Evolutionary conservation across 1,284 basidiomycete species (phyloP), one percentile per base, ranked within the genome.

Genomic region (Fistulinella cinereoalba): DNA sequence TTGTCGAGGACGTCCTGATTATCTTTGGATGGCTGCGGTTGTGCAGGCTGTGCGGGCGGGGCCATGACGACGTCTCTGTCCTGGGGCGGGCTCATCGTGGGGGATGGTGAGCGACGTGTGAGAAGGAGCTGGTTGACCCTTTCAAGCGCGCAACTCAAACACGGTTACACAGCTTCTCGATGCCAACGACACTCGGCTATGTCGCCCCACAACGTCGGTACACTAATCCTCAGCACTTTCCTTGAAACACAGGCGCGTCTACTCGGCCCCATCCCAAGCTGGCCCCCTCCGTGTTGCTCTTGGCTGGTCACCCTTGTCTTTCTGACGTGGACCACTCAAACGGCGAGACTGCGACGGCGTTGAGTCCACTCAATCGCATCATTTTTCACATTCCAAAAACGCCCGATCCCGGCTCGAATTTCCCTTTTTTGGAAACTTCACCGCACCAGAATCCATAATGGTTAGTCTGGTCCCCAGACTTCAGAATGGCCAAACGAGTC

Each of bases 1-100:
- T 82, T 84, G 66, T 83, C 81, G 36, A 60, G 57, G 45, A 75
- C 62, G 41, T 80, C 80, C 3, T 68, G 67, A 43, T 54, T 58
- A 49, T 75, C 71, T 51, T 72, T 73, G 18, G 59, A 37, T 42
- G 64, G 65, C 38, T 65, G 64, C 19, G 52, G 56, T 59, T 32
- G 58, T 64, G 9, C 54, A 33, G 44, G 60, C 38, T 49, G 37
- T 56, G 49, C 28, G 57, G 58, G 56, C 56, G 68, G 70, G 39
- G 73, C 72, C 75, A 81, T 79, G 52, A 71, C 58, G 57, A 73
- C 62, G 57, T 81, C 79, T 58, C 61, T 62, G 44, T 62, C 56
- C 44, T 56, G 52, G 0, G 49, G 52, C 15, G 53, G 56, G 43
- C 55, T 53, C 61, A 63, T 65, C 41, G 58, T 53, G 8, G 53